phyloP scores from a whole-genome alignment of 768 basidiomycete species.

The Amanita pseudoporphyria region DNA sequence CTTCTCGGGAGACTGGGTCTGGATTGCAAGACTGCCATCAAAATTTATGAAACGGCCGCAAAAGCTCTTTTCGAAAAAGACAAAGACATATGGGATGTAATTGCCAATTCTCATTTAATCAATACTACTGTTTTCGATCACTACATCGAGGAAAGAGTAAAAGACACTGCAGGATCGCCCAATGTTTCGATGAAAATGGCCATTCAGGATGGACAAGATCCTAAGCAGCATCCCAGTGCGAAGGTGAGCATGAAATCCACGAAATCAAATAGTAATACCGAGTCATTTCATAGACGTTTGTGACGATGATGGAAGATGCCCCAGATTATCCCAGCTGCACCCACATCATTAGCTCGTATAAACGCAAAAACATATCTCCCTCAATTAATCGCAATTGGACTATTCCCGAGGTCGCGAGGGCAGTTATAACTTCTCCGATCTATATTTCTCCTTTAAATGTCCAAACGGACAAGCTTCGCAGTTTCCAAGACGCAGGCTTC shows the following conservation, averaged over 20 bases:
- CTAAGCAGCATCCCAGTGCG: constrained; percentile 5
- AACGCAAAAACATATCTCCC: background rate
- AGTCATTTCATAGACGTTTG: constrained; percentile 11
- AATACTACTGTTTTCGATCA: background rate
- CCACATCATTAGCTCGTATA: constrained; percentile 17
- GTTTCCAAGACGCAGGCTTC: constrained; percentile 6
- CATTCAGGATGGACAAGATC: constrained; percentile 3
- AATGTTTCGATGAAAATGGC: constrained; percentile 6
- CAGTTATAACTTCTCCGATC: too few species aligned
- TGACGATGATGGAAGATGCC: constrained; percentile 15
- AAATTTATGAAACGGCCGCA: constrained; percentile 14
- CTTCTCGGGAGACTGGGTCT: constrained; percentile 20
- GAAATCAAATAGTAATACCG: background rate
- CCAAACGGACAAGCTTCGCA: constrained; percentile 7
- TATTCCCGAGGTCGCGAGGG: too few species aligned
- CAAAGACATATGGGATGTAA: constrained; percentile 6
- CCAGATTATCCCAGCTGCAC: constrained; percentile 15
- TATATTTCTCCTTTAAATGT: too few species aligned
- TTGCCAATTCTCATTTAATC: constrained; percentile 10
- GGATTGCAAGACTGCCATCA: constrained; percentile 17
- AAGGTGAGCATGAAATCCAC: constrained; percentile 6
- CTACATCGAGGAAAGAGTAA: background rate
- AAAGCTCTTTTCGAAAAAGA: constrained; percentile 11
- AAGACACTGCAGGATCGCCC: background rate
- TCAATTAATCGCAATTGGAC: background rate